Conservation (phyloP, 805 yeast species). For the Candida vartiovaarae region DNA sequence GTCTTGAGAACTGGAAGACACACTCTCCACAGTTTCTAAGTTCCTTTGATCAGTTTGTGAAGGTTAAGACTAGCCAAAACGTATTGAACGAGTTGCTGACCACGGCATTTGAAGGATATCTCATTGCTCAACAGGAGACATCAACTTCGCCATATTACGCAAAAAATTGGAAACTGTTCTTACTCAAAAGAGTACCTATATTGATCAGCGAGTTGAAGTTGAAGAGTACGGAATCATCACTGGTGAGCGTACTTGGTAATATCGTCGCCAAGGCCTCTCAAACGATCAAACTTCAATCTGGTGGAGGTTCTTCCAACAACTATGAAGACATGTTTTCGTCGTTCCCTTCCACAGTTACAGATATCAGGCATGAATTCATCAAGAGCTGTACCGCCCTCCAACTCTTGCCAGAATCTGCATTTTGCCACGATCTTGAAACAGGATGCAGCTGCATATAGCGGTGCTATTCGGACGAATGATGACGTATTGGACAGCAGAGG, state of each 20-base stretch:
- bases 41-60: constrained; percentile 28
- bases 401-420: constrained; percentile 28
- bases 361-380: constrained; percentile 46
- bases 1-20: constrained; percentile 29
- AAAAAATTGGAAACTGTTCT: constrained; percentile 38
- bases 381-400: constrained; percentile 35
- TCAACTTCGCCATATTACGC: constrained; percentile 27
- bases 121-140: constrained; percentile 30
- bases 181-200: constrained; percentile 40
- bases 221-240: constrained; percentile 21
- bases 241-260: constrained; percentile 23
- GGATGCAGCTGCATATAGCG: constrained; percentile 31
- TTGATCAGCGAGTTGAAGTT: constrained; percentile 29
- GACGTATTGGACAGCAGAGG: constrained; percentile 28
- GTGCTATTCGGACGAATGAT: constrained; percentile 27
- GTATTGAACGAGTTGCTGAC: constrained; percentile 34
- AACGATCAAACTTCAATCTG: constrained; percentile 15
- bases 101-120: constrained; percentile 37
- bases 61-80: constrained; percentile 21
- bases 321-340: constrained; percentile 45
- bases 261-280: constrained; percentile 31
- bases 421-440: constrained; percentile 31
- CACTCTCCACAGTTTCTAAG: constrained; percentile 25
- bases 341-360: constrained; percentile 38
- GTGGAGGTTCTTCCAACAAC: constrained; percentile 9